These are phyloP conservation scores for Amanita polypyramis DNA, from an alignment of 768 basidiomycete species.

Conservation along the genomic window DNA sequence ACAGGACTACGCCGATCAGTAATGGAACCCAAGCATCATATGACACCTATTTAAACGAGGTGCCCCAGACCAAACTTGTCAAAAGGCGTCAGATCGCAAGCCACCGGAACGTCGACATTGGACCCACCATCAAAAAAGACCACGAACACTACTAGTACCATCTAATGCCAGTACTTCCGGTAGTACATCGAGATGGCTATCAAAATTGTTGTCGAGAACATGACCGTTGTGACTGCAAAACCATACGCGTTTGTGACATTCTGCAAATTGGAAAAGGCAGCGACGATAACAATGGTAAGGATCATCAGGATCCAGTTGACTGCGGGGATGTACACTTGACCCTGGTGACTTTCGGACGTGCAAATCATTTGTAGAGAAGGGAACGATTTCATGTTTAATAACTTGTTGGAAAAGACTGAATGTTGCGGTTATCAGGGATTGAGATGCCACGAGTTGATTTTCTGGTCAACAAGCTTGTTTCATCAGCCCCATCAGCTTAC, in stretches of 20 bases:
- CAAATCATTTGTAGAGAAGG: constrained; percentile 48
- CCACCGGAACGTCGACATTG: no score
- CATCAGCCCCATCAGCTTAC: constrained; percentile 41
- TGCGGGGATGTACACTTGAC: constrained; percentile 57
- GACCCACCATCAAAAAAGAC: constrained; percentile 52
- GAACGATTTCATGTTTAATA: constrained; percentile 47
- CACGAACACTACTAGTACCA: constrained; percentile 36
- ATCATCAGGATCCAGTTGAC: constrained; percentile 53
- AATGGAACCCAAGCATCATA: constrained; percentile 62
- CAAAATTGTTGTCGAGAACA: constrained; percentile 51
- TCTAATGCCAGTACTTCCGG: constrained; percentile 39
- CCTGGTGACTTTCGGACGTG: constrained; percentile 50
- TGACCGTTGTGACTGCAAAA: constrained; percentile 55
- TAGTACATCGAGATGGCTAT: constrained; percentile 47
- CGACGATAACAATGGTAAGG: constrained; percentile 42
- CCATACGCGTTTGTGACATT: constrained; percentile 51
- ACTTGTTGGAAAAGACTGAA: constrained; percentile 57
- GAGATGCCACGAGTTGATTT: constrained; percentile 45
- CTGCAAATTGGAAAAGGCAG: constrained; percentile 40
- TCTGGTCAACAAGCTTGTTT: constrained; percentile 9
- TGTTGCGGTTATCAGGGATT: constrained; percentile 61
- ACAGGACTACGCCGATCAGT: constrained; percentile 42
- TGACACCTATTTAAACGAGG: constrained; percentile 49
- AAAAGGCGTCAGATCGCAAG: neutral
- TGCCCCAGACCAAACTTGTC: constrained; percentile 50